phyloP scores from a whole-genome alignment of 768 basidiomycete genomes.

The Macrolepiota dolichaula region DNA sequence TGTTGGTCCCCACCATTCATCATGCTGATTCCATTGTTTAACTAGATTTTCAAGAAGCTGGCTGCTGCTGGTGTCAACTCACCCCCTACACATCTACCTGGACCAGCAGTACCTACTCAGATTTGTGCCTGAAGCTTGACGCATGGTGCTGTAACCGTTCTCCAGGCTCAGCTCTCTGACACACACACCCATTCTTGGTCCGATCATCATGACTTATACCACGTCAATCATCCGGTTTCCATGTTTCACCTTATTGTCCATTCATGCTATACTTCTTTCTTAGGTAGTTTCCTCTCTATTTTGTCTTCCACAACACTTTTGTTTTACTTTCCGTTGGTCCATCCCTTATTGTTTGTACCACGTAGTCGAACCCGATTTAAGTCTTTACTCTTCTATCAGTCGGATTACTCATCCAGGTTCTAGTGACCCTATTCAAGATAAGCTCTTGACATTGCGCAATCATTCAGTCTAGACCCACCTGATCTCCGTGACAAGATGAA shows the following conservation, averaged over 20 bases:
- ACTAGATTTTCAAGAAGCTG: slow-evolving; percentile 49
- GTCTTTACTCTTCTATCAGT: not conserved
- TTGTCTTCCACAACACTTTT: not conserved
- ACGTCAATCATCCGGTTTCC: slow-evolving; percentile 2
- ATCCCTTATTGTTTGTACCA: slow-evolving; percentile 4
- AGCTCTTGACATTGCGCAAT: no score
- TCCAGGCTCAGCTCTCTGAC: not conserved
- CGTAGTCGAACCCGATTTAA: slow-evolving; percentile 1
- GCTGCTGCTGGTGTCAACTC: slow-evolving; percentile 33
- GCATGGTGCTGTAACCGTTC: not conserved
- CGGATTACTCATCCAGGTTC: not conserved
- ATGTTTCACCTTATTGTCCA: not conserved
- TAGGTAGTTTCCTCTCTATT: not conserved
- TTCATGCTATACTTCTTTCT: not conserved
- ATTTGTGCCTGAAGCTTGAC: slow-evolving; percentile 19
- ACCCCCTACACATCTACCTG: slow-evolving; percentile 31
- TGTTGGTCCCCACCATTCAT: not conserved
- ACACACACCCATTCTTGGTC: not conserved
- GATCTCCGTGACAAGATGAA: no score
- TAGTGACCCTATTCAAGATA: no score
- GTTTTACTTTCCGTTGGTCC: not conserved
- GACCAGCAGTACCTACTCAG: slow-evolving; percentile 29
- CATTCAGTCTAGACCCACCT: no score
- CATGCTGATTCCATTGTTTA: slow-evolving; percentile 5
- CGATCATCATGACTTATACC: slow-evolving; percentile 3